Conservation (phyloP, 2,329 filamentous ascomycete genomes). For the Cercospora brassicicola region DNA sequence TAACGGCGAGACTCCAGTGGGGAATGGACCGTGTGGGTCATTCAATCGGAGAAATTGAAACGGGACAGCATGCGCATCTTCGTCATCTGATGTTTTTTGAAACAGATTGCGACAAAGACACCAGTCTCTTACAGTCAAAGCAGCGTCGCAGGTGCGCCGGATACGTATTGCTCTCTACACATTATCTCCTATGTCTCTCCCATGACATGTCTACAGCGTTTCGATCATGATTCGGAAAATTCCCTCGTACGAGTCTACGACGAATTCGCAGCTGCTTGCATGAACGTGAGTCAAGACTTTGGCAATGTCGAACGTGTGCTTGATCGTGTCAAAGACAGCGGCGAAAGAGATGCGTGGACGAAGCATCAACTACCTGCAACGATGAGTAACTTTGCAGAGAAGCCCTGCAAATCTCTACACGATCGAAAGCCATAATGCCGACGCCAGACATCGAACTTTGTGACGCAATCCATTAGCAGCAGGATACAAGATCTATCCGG, state of each 20-base stretch:
- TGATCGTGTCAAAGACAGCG: not conserved
- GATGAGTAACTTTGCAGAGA: not conserved
- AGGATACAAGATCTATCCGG: not conserved
- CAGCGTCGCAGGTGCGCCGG: too few relatives aligned
- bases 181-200: too few relatives aligned
- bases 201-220: too few relatives aligned
- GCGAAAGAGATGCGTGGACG: not conserved
- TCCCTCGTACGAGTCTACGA: not conserved
- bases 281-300: not conserved
- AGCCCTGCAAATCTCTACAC: not conserved
- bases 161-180: too few relatives aligned
- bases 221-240: not conserved
- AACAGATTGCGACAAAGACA: too few relatives aligned
- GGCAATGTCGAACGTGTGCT: not conserved
- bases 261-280: not conserved
- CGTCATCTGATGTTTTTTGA: too few relatives aligned
- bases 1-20: too few relatives aligned
- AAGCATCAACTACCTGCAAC: not conserved
- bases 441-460: not conserved
- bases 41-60: too few relatives aligned
- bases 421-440: not conserved
- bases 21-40: too few relatives aligned
- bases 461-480: not conserved
- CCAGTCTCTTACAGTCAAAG: too few relatives aligned
- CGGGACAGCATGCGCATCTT: too few relatives aligned